Evolutionary conservation across 768 basidiomycete genomes (phyloP).

Genomic region (Trametes punicea): DNA sequence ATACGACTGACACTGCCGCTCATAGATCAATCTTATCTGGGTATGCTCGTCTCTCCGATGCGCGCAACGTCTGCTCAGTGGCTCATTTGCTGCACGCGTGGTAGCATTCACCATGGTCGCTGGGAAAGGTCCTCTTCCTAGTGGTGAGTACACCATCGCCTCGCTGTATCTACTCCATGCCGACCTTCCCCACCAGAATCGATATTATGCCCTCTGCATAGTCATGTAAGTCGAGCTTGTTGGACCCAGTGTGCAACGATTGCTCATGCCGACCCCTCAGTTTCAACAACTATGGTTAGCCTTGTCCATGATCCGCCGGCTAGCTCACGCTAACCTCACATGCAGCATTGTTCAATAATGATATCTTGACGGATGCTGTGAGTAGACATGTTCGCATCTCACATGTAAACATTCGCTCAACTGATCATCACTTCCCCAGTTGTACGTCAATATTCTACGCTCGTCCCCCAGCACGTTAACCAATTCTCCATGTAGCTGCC

Average conservation of each 20-base stretch:
- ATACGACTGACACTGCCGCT: not conserved
- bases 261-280: constrained; percentile 28
- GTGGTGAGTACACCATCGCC: constrained; percentile 35
- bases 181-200: constrained; percentile 40
- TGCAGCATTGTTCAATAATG: constrained; percentile 42
- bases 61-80: not conserved
- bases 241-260: not conserved
- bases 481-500: constrained; percentile 21
- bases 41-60: constrained; percentile 28
- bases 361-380: constrained; percentile 17
- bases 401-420: not conserved
- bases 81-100: not conserved
- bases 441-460: constrained; percentile 7
- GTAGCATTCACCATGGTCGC: constrained; percentile 53
- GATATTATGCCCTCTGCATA: constrained; percentile 51
- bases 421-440: not conserved
- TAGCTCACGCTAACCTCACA: not conserved
- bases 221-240: constrained; percentile 41
- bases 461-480: not conserved
- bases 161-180: not conserved
- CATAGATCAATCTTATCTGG: constrained; percentile 54
- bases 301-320: not conserved
- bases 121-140: constrained; percentile 53
- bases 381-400: not conserved
- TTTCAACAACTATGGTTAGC: constrained; percentile 53